Conservation (phyloP, 257 asterid genomes). For the Solanum appendiculatum region DNA sequence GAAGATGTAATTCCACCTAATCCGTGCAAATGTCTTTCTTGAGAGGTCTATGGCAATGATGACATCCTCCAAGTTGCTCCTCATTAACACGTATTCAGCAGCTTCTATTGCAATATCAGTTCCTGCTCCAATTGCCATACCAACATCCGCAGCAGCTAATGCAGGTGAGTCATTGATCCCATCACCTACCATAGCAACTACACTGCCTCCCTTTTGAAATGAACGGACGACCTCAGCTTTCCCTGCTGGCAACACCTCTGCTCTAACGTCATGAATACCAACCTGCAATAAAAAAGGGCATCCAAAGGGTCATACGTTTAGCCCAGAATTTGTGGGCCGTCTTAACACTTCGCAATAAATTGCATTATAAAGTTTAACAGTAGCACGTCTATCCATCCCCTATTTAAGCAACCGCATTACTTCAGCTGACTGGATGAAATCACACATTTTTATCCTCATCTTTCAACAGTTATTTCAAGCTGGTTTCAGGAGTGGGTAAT, state of each 20-base stretch:
- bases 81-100: constrained; percentile 90
- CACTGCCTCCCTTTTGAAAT: constrained; percentile 66
- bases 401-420: neutral
- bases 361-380: neutral
- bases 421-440: neutral
- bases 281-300: constrained; percentile 39
- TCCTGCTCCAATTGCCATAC: constrained; percentile 99
- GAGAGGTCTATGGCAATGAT: constrained; percentile 95
- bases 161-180: constrained; percentile 99
- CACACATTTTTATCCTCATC: neutral
- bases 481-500: neutral
- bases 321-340: neutral
- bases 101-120: constrained; percentile 98
- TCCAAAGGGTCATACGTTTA: neutral
- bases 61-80: constrained; percentile 87
- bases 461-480: neutral
- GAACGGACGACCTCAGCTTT: constrained; percentile 84
- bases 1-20: constrained; percentile 65
- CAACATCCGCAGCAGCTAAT: constrained; percentile 95
- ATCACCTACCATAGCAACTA: constrained; percentile 99
- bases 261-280: constrained; percentile 81
- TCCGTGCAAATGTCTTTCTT: constrained; percentile 72
- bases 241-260: constrained; percentile 99
- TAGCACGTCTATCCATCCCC: neutral
- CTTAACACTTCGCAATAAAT: neutral